phyloP scores from a whole-genome alignment of 2,329 filamentous ascomycete genomes.

The Pseudovirgaria hyperparasitica region DNA sequence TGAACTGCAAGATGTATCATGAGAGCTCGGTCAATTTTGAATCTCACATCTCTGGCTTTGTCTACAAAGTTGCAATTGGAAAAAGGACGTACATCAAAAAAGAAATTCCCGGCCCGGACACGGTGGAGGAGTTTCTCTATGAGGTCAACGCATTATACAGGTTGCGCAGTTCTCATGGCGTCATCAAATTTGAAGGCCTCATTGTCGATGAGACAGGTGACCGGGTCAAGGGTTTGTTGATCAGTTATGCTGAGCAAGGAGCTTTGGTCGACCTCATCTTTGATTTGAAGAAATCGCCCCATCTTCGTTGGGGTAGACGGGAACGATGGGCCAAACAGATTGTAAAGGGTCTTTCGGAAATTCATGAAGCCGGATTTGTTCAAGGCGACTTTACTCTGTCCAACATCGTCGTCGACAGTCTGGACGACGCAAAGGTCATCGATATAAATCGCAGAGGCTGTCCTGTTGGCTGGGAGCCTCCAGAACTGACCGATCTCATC shows the following conservation, averaged over 20 bases:
- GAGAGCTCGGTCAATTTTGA: conserved; percentile 75
- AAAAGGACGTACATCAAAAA: conserved; percentile 80
- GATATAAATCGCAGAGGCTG: conserved; percentile 97
- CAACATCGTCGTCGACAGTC: conserved; percentile 83
- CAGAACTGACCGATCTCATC: conserved; percentile 75
- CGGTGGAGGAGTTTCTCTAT: conserved; percentile 91
- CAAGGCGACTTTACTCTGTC: conserved; percentile 96
- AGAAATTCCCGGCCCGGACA: conserved; percentile 91
- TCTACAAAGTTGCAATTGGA: conserved; percentile 75
- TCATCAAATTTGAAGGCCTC: conserved; percentile 78
- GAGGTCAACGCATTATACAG: conserved; percentile 90
- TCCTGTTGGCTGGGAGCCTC: conserved; percentile 93
- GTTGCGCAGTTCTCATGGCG: conserved; percentile 57
- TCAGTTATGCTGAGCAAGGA: conserved; percentile 75
- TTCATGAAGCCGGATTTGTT: conserved; percentile 92
- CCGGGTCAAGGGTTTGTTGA: conserved; percentile 74
- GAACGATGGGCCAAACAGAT: conserved; percentile 89
- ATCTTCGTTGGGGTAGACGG: conserved; percentile 55
- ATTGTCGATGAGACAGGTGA: conserved; percentile 67
- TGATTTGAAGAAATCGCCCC: conserved; percentile 47
- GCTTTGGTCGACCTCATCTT: conserved; percentile 86
- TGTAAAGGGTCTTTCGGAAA: conserved; percentile 74
- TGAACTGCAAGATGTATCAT: conserved; percentile 44
- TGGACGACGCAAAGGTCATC: conserved; percentile 87
- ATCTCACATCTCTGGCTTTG: conserved; percentile 90